Percentiles rank a stretch among this genome's conserved stretches.
These are phyloP conservation scores for Dunaliella primolecta DNA, from an alignment of 139 green algal species.

Conservation along the genomic window DNA sequence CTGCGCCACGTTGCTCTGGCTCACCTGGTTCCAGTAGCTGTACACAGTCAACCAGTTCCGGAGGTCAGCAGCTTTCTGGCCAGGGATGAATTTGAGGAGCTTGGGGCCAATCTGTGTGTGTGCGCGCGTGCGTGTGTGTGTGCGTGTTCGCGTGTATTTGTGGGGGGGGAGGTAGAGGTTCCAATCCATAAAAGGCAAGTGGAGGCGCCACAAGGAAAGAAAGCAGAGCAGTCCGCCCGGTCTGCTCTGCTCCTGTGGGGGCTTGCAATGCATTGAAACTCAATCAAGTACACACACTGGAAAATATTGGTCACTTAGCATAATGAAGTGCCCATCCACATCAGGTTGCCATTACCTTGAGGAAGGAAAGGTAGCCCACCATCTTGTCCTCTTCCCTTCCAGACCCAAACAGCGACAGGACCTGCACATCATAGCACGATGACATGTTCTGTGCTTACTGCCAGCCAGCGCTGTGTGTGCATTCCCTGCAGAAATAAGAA, in stretches of 20 bases:
- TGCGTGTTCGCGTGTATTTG: no score
- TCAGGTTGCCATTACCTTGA: conserved; percentile 38
- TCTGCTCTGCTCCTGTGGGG: no score
- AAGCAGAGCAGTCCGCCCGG: neutral
- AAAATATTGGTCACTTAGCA: no score
- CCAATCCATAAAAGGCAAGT: no score
- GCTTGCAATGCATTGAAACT: no score
- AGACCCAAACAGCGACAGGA: conserved; percentile 83
- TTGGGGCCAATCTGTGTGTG: conserved; percentile 91
- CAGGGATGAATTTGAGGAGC: conserved; percentile 93
- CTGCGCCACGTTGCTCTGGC: conserved; percentile 10
- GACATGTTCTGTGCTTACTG: no score
- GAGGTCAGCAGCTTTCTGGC: conserved; percentile 85
- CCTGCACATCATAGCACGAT: conserved; percentile 5
- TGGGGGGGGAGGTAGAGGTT: no score
- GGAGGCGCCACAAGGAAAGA: neutral
- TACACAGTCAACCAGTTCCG: conserved; percentile 93
- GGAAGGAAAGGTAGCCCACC: conserved; percentile 81
- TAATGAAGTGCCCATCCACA: no score
- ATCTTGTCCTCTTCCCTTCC: conserved; percentile 94
- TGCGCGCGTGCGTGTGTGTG: no score
- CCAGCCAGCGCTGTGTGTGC: no score
- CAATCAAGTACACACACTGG: no score
- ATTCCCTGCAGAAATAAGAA: no score
- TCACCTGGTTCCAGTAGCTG: conserved; percentile 93